A percentile compares a stretch with the other conserved stretches of the same genome.
Conservation (phyloP, 2,329 filamentous ascomycete genomes). For the Drechslerella stenobrocha region DNA sequence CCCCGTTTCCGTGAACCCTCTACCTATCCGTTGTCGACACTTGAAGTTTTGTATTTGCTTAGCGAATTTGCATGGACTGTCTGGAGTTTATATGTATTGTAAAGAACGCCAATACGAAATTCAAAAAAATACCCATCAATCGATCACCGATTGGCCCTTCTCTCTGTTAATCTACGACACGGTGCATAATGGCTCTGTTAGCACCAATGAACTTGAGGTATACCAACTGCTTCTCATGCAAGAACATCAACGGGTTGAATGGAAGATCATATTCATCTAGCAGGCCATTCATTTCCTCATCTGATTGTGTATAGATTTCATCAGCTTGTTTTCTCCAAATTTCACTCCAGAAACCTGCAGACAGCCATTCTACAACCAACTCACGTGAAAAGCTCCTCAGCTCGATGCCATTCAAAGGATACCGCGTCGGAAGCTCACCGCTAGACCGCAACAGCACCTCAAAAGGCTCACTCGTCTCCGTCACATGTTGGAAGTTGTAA, state of each 20-base stretch:
- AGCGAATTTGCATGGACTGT: conserved; percentile 31
- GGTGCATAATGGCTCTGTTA: conserved; percentile 53
- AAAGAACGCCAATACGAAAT: conserved; percentile 5
- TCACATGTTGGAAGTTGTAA: conserved; percentile 50
- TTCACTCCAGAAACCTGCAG: neutral
- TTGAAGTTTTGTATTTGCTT: conserved; percentile 17
- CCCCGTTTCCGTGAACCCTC: no score
- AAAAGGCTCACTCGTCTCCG: conserved; percentile 51
- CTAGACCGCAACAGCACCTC: conserved; percentile 43
- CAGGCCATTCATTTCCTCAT: conserved; percentile 49
- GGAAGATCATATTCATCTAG: conserved; percentile 52
- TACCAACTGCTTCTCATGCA: conserved; percentile 53
- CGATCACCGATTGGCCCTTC: neutral
- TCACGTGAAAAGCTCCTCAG: conserved; percentile 50
- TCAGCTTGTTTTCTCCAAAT: conserved; percentile 7
- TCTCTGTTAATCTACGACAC: conserved; percentile 50
- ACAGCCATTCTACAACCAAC: conserved; percentile 6
- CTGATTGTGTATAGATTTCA: conserved; percentile 23
- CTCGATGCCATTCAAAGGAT: conserved; percentile 48
- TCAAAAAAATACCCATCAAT: conserved; percentile 12
- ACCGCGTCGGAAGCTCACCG: conserved; percentile 46
- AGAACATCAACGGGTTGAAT: conserved; percentile 52
- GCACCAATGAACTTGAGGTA: conserved; percentile 52
- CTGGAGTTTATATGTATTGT: conserved; percentile 32
- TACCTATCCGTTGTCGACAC: neutral